phyloP scores from a whole-genome alignment of 78 protist species.

The Dictyostelium firmibasis region DNA sequence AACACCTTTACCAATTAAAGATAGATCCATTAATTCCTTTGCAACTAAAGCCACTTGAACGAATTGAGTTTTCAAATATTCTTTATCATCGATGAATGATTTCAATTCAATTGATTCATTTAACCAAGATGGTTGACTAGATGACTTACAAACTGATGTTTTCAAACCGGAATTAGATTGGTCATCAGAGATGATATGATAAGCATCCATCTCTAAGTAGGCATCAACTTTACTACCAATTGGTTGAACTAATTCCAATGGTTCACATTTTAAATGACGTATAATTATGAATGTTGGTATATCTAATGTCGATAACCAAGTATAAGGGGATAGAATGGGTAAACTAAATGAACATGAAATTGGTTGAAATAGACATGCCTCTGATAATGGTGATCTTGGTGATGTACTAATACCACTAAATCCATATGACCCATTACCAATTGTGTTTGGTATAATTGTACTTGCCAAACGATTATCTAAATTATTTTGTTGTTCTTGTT shows the following conservation, averaged over 20 bases:
- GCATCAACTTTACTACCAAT: slow-evolving; percentile 29
- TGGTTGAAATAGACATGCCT: slow-evolving; percentile 53
- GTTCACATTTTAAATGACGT: not conserved
- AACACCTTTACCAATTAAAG: slow-evolving; percentile 68
- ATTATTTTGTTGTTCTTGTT: not conserved
- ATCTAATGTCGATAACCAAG: slow-evolving; percentile 41
- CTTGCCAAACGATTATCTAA: not conserved
- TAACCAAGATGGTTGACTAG: slow-evolving; percentile 19
- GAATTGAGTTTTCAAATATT: slow-evolving; percentile 59
- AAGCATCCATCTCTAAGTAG: slow-evolving; percentile 46
- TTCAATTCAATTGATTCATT: slow-evolving; percentile 31
- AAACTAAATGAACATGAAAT: not conserved
- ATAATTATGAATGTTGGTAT: slow-evolving; percentile 43
- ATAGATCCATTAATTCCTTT: slow-evolving; percentile 24
- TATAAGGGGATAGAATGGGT: slow-evolving; percentile 52
- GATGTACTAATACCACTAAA: not conserved
- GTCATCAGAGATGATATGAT: slow-evolving; percentile 27
- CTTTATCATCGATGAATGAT: slow-evolving; percentile 76
- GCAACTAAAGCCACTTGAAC: slow-evolving; percentile 50
- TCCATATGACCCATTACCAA: not conserved
- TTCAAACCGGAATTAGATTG: not conserved
- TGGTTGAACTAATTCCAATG: slow-evolving; percentile 23
- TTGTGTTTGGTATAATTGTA: not conserved
- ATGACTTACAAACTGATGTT: not conserved
- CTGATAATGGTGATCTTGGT: not conserved